These are phyloP conservation scores for Aspergillus japonicus DNA, from an alignment of 2,329 filamentous ascomycete species.

Conservation along the genomic window DNA sequence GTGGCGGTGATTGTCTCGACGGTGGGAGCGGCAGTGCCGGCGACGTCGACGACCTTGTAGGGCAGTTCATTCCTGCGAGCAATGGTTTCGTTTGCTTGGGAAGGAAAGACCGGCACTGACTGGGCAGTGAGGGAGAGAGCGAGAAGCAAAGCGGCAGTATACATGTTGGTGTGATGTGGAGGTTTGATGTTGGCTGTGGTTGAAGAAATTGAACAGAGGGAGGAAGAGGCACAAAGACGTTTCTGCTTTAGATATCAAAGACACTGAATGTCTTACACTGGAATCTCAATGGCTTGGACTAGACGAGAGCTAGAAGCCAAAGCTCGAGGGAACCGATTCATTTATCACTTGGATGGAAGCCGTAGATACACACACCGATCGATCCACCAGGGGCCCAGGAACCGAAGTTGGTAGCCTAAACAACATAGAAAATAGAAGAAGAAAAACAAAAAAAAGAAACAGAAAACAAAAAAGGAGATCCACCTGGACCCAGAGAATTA, in stretches of 20 bases:
- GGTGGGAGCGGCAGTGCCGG: slow-evolving; percentile 21
- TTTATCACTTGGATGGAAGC: slow-evolving; percentile 7
- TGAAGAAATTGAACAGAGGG: slow-evolving; percentile 2
- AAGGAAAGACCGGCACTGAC: slow-evolving; percentile 29
- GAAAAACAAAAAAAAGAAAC: neutral
- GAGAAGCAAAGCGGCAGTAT: slow-evolving; percentile 28
- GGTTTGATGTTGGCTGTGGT: neutral
- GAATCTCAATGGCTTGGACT: neutral
- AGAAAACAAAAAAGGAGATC: neutral
- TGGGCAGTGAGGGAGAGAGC: slow-evolving; percentile 30
- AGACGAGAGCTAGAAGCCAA: neutral
- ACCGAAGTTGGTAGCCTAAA: neutral
- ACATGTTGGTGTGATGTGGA: slow-evolving; percentile 24
- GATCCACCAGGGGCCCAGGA: neutral
- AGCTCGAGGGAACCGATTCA: neutral
- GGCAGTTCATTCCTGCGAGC: slow-evolving; percentile 23
- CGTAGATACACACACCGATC: neutral
- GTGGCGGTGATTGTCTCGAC: slow-evolving; percentile 19
- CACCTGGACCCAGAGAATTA: neutral
- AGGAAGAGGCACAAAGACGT: neutral
- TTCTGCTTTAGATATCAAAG: neutral
- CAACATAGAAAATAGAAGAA: neutral
- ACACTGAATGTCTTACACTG: neutral
- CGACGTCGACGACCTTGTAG: slow-evolving; percentile 37
- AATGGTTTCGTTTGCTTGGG: slow-evolving; percentile 21